phyloP scores from a whole-genome alignment of 1,284 basidiomycete genomes.

The Somion occarium region DNA sequence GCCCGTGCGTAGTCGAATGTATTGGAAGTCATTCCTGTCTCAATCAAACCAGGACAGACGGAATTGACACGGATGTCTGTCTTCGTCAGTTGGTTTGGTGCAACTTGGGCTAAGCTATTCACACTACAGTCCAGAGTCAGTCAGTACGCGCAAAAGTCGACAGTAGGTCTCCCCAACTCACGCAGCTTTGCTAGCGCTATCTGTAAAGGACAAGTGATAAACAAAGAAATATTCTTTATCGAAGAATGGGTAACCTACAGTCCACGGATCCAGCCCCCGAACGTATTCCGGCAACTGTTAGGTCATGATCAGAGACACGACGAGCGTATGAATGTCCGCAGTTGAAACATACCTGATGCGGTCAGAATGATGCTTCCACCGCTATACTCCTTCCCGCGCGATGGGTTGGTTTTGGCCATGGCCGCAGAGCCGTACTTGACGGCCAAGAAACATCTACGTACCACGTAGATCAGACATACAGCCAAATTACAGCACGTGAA shows the following conservation, averaged over 20 bases:
- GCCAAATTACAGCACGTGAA: neutral
- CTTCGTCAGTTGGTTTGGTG: conserved; percentile 76
- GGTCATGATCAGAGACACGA: neutral
- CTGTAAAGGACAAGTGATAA: conserved; percentile 33
- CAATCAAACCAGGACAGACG: conserved; percentile 88
- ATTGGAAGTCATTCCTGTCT: conserved; percentile 80
- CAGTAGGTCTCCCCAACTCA: conserved; percentile 32
- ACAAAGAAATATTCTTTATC: conserved; percentile 4
- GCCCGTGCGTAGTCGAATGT: conserved; percentile 76
- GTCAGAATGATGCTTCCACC: conserved; percentile 89
- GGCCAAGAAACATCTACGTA: conserved; percentile 81
- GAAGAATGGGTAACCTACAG: conserved; percentile 47
- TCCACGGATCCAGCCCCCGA: conserved; percentile 84
- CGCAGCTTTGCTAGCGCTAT: conserved; percentile 90
- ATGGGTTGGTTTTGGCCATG: conserved; percentile 66
- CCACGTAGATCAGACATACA: neutral
- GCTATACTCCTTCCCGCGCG: conserved; percentile 60
- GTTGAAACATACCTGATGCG: conserved; percentile 63
- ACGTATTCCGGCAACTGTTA: conserved; percentile 75
- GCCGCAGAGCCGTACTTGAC: conserved; percentile 81
- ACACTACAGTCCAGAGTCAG: conserved; percentile 42
- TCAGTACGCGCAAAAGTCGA: neutral
- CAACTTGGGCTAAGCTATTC: conserved; percentile 81
- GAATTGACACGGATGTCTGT: conserved; percentile 87
- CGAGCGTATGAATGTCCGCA: neutral